Percentiles rank a stretch among this genome's conserved stretches.
Evolutionary conservation across 2,329 filamentous ascomycete genomes (phyloP).

Genomic region (Spiromastix sp.): DNA sequence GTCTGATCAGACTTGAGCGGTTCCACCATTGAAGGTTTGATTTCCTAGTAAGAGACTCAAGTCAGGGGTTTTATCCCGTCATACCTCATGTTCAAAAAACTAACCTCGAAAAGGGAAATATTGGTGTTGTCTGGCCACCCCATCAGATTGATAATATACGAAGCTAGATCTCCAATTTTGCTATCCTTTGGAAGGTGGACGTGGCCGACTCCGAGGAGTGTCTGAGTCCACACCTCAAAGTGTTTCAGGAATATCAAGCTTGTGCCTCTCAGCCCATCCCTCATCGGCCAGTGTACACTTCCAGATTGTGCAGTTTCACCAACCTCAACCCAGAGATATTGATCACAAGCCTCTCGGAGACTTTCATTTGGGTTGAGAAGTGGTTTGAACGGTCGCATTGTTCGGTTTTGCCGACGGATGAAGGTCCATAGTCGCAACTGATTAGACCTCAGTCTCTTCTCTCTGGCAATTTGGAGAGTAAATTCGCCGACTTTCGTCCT

Average conservation of each 20-base stretch:
- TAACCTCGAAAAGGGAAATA: constrained; percentile 66
- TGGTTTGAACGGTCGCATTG: constrained; percentile 79
- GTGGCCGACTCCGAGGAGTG: background rate
- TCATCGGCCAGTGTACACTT: constrained; percentile 56
- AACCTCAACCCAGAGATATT: constrained; percentile 74
- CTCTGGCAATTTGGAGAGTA: constrained; percentile 56
- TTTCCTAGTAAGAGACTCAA: too few species aligned
- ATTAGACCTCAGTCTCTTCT: constrained; percentile 57
- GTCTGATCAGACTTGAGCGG: constrained; percentile 83
- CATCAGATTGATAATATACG: constrained; percentile 71
- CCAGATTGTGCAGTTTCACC: constrained; percentile 61
- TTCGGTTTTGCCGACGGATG: constrained; percentile 98
- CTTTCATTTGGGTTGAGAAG: constrained; percentile 68
- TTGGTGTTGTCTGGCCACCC: constrained; percentile 68
- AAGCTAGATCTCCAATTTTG: constrained; percentile 74
- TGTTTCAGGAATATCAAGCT: constrained; percentile 35
- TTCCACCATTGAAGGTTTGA: constrained; percentile 97
- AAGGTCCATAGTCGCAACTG: constrained; percentile 88
- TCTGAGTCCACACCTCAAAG: constrained; percentile 4
- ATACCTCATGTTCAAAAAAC: too few species aligned
- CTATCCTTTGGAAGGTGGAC: constrained; percentile 50
- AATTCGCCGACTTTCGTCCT: constrained; percentile 70
- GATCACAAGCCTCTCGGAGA: constrained; percentile 61
- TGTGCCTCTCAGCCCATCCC: constrained; percentile 34
- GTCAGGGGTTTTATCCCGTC: too few species aligned